A percentile compares a stretch with the other conserved stretches of the same genome.
These are phyloP conservation scores for Astragalus membranaceus DNA, from an alignment of 306 rosid genomes.

Conservation along the genomic window DNA sequence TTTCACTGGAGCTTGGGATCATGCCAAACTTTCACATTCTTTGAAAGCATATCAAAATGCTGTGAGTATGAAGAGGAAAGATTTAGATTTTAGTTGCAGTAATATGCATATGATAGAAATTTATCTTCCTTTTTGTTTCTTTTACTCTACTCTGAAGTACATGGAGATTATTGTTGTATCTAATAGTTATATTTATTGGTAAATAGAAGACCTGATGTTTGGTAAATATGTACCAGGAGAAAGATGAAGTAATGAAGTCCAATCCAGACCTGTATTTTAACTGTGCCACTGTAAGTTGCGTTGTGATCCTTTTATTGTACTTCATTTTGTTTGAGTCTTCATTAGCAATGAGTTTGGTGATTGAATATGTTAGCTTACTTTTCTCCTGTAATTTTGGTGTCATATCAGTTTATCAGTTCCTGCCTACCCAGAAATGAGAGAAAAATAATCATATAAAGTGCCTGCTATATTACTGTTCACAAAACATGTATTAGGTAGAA, in stretches of 20 bases:
- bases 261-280: conserved; percentile 87
- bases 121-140: conserved; percentile 5
- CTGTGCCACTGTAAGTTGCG: conserved; percentile 69
- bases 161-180: not conserved
- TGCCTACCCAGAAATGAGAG: not conserved
- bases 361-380: conserved; percentile 5
- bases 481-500: not conserved
- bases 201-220: conserved; percentile 33
- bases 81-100: conserved; percentile 11
- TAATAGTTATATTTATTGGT: conserved; percentile 3
- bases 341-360: conserved; percentile 13
- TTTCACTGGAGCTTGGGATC: conserved; percentile 93
- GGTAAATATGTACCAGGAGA: conserved; percentile 57
- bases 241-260: conserved; percentile 81
- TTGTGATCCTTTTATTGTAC: conserved; percentile 11
- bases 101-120: conserved; percentile 16
- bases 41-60: conserved; percentile 95
- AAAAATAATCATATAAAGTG: not conserved
- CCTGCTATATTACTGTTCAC: not conserved
- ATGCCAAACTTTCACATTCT: conserved; percentile 75
- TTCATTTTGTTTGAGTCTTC: conserved; percentile 4
- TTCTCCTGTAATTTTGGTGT: not conserved
- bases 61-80: conserved; percentile 56
- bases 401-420: not conserved
- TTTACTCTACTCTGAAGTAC: conserved; percentile 2